Base-by-base conservation (phyloP, 306 rosid genomes). In the Nissolia schottii region DNA sequence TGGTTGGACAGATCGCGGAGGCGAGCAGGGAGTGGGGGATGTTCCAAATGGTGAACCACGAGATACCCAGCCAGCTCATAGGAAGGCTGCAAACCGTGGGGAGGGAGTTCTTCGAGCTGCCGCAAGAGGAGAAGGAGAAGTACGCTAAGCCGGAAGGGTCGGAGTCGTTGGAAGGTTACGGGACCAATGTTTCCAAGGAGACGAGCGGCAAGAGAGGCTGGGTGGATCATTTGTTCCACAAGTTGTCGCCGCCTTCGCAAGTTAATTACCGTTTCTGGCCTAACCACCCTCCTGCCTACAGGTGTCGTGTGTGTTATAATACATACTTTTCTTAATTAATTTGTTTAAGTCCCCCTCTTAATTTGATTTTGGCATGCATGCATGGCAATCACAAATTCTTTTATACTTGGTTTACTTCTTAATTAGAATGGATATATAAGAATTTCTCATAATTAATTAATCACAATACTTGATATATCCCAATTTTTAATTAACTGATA, bases 201-300 rank as follows among this genome's bases (percentile, higher is more conserved):
- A 10, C 66, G n/a, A 88, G 79, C 0, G 86, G 83, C 14, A 85
- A 83, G 69, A 79, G 74, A 67, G 88, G 85, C 0, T 88, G 93
- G 93, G 93, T 83, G 5, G 93, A 83, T 15, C 90, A 88, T 79
- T 64, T 88, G 32, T 88, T 88, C 67, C 90, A 83, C 45, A 81
- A 6, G 51, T 54, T 85, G 7, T 81, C 88, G 88, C 90, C 93
- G 34, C 82, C 82, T 67, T 79, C 90, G 3, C 53, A 66, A 50
- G 58, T 85, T 20, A 72, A 85, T 59, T 71, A 73, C 50, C 49
- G 7, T 8, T 81, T 85, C 55, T 88, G 93, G 90, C 90, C 93
- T 20, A 61, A 46, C 48, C 74, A 67, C 18, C 90, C 90, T 6
- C 63, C 79, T 71, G 53, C 83, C 29, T 87, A 87, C 91, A 81